Evolutionary conservation across 768 basidiomycete species (phyloP), one percentile per base, ranked within the genome.

Genomic region (Hypsizygus marmoreus): DNA sequence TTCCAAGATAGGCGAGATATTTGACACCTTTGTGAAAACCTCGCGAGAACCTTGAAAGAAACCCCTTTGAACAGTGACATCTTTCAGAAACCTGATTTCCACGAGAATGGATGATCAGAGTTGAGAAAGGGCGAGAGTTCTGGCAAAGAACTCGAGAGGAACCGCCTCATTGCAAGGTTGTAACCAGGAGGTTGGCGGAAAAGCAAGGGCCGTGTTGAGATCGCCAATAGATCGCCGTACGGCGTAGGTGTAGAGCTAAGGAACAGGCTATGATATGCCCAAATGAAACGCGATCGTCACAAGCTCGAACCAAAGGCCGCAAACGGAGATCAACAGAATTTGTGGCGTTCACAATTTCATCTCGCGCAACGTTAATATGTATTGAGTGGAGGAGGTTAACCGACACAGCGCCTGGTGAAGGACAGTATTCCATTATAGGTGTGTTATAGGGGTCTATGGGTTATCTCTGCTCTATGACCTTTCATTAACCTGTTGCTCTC

Each of bases 401-500:
- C 24, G 35, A 32, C 40, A 43, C 17, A 25, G 26, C 40, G 46
- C 38, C 48, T 28, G 17, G 36, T 19, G 31, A 43, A 45, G 40
- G 31, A 43, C 36, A 48, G 38, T 12, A 19, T 46, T 51, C 16
- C 40, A 52, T 55, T 52, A 52, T 13, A 23, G 6, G 13, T 37
- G 16, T 48, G 12, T 40, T 45, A 48, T 39, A 49, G 30, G 30
- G 28, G 34, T 52, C 33, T 49, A 51, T 50, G 25, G 26, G 16
- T 32, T 43, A 53, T 47, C 36, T 53, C 48, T 45, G 50, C 30
- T 57, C 43, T 56, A 58, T 32, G 54, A 26, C 40, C 40, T 24
- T 42, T 46, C n/a, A 43, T 63, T 60, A 74, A 35, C 71, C 73
- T 38, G 76, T 79, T 45, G 80, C 79, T 62, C 72, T 78, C 68